Base-by-base conservation (phyloP, 805 yeast genomes). In the Tetrapisispora fleetii region DNA sequence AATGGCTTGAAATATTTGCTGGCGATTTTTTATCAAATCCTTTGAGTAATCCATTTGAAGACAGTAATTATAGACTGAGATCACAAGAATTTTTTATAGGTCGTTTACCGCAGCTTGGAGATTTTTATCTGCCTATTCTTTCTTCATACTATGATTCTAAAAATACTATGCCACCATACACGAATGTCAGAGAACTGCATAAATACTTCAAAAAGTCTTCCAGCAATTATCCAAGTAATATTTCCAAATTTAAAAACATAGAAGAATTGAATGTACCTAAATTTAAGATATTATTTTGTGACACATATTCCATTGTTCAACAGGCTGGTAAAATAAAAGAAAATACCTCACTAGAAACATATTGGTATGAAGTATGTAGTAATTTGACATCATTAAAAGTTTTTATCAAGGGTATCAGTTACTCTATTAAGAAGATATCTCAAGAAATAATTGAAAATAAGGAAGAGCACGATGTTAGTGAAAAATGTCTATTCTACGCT, bases 11-110 rank as follows among this genome's bases (percentile, higher is more conserved):
- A 19, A 40, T 63, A 17, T 55, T 62, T 45, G 55, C 55, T 13
- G 58, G 56, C 19, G 60, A 58, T 36, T 36, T 59, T 10, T 46
- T 53, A 10, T 64, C 60, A 42, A 58, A 58, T 50, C 66, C 68
- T 2, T 43, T 63, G 43, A 51, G 55, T 14, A 51, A 59, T 44
- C 67, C 67, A 9, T 63, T 51, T 40, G 54, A 49, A 8, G 61
- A 60, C 37, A 64, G 60, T 27, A 43, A 54, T 4, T 61, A 58
- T 41, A 61, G 50, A 48, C 32, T 63, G 28, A 59, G 68, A 44
- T 50, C 56, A 22, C 56, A 57, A 37, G 68, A 64, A 40, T 64
- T 64, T 42, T 60, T 63, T 38, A 48, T 64, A n/a, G 65, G 63
- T 3, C 54, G 66, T 45, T 55, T 64, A 1, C 60, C 62, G 1